Conservation (phyloP, 768 basidiomycete species). For the Lanmaoa rubissima region DNA sequence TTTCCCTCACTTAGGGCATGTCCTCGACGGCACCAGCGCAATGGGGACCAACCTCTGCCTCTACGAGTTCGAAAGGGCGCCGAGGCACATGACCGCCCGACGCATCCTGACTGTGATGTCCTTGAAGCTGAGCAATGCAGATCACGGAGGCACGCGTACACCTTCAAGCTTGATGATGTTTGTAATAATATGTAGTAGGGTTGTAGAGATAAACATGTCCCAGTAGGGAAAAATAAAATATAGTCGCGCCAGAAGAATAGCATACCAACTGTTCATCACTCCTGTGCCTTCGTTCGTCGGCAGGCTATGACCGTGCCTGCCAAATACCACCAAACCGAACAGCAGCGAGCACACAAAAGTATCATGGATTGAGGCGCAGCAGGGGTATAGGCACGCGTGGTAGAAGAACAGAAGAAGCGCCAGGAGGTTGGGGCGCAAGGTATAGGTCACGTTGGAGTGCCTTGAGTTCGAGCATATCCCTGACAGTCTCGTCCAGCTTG, state of each 20-base stretch:
- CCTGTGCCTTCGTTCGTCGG: neutral
- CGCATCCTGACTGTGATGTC: too few species aligned
- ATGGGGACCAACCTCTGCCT: too few species aligned
- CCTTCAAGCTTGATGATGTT: too few species aligned
- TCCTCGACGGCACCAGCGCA: too few species aligned
- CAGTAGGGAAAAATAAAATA: too few species aligned
- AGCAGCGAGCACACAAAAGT: neutral
- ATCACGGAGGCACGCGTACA: too few species aligned
- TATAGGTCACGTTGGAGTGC: slow-evolving; percentile 66
- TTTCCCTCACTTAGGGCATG: too few species aligned
- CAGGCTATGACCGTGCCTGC: neutral
- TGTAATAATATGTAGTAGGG: too few species aligned
- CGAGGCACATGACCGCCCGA: too few species aligned
- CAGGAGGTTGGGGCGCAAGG: slow-evolving; percentile 50
- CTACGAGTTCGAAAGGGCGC: too few species aligned
- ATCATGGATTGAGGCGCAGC: slow-evolving; percentile 48
- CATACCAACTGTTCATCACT: neutral
- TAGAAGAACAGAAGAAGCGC: slow-evolving; percentile 42
- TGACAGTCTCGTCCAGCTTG: slow-evolving; percentile 22
- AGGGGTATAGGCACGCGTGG: slow-evolving; percentile 61
- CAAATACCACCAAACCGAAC: neutral
- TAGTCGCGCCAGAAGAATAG: neutral
- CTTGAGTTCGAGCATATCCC: slow-evolving; percentile 67
- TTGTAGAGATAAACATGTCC: neutral
- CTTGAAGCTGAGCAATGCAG: too few species aligned